Percentiles rank a stretch among this genome's conserved stretches.
Conservation (phyloP, 1,284 basidiomycete species). For the Pseudozyma tsukubaensis region DNA sequence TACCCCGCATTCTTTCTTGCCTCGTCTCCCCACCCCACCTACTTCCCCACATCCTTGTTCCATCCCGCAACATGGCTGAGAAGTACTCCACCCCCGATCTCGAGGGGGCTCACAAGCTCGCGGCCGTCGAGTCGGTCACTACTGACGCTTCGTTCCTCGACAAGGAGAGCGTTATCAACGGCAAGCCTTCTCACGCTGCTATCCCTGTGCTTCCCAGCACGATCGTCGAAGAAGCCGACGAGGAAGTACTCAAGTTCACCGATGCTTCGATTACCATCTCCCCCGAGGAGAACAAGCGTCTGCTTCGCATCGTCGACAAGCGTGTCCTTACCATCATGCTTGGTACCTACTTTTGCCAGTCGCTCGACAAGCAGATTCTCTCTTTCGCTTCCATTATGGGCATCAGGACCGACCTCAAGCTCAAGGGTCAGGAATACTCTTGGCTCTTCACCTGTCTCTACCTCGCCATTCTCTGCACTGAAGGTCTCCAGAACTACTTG, state of each 20-base stretch:
- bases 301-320: slow-evolving; percentile 72
- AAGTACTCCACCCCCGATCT: slow-evolving; percentile 31
- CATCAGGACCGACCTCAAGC: slow-evolving; percentile 64
- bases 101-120: slow-evolving; percentile 35
- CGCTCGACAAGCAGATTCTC: slow-evolving; percentile 73
- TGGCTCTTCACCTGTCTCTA: slow-evolving; percentile 64
- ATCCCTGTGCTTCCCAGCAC: slow-evolving; percentile 36
- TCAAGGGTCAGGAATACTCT: slow-evolving; percentile 57
- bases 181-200: slow-evolving; percentile 23
- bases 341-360: slow-evolving; percentile 73
- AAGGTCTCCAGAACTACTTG: slow-evolving; percentile 46
- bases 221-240: slow-evolving; percentile 45
- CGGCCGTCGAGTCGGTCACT: slow-evolving; percentile 35
- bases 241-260: slow-evolving; percentile 40
- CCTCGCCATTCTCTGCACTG: slow-evolving; percentile 56
- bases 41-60: slow-evolving; percentile 20
- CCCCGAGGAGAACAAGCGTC: slow-evolving; percentile 53
- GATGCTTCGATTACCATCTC: slow-evolving; percentile 38
- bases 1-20: not conserved
- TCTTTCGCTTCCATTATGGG: slow-evolving; percentile 76
- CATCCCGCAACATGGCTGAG: slow-evolving; percentile 29
- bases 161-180: slow-evolving; percentile 37
- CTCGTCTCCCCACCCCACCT: slow-evolving; percentile 2
- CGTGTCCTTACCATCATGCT: slow-evolving; percentile 74
- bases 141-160: slow-evolving; percentile 40